Evolutionary conservation across 805 yeast genomes (phyloP), one percentile per base, ranked within the genome.

Genomic region (Ascoidea rubescens): DNA sequence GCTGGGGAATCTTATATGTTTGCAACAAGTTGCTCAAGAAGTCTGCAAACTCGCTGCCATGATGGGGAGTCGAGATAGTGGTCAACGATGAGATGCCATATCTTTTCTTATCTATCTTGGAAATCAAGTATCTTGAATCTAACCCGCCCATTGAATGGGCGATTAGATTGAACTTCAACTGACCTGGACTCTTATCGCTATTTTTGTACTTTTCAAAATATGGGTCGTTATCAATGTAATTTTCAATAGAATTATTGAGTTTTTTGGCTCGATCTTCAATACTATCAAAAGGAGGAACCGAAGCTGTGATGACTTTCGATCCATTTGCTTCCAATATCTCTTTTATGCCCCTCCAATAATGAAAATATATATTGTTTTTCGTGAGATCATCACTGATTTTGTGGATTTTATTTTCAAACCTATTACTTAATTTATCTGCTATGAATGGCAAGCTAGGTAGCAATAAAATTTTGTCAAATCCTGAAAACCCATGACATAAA

Each of bases 121-220:
- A 73, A 1, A 88, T 84, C 57, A 90, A 65, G 62, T 80, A 87
- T 50, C 97, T 68, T 42, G 89, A 78, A 61, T 90, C 96, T 33
- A 89, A 67, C 0, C 97, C 97, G 5, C 97, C 97, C 96, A 89
- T 88, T 0, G 96, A 87, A 62, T 89, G 97, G 5, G 93, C 93
- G 31, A 89, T 72, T 47, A 89, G 63, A 60, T 90, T 90, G 14
- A 89, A 72, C 54, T 79, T 80, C 21, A 79, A 57, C 28, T 21
- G 28, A 21, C 28, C 28, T 10, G 67, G 69, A 31, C 65, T 63
- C 14, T 59, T 58, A 8, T 57, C 55, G 31, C 58, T 53, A 21
- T 58, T 50, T 12, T 60, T 58, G 12, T 55, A 45, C 1, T 51
- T 10, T 17, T 6, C 33, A 8, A 47, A 44, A 30, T 45, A 28